Percentiles rank a stretch among this genome's conserved stretches.
Evolutionary conservation across 2,329 filamentous ascomycete species (phyloP).

Genomic region (Xylaria sp.): DNA sequence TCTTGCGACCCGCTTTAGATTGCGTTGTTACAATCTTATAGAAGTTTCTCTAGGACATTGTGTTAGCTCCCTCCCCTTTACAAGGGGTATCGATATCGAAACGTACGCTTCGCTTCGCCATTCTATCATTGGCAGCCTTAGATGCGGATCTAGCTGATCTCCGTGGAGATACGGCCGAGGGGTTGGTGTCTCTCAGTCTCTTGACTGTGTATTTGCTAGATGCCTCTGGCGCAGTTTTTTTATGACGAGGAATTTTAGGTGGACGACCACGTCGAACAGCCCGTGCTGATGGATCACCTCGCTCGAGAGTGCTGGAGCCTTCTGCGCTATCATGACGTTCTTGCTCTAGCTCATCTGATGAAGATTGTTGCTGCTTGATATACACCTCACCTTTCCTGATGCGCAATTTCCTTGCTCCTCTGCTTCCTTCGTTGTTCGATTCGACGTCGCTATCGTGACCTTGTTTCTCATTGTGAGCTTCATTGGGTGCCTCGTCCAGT

Average conservation of each 20-base stretch:
- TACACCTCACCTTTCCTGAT: not conserved
- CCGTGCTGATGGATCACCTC: not conserved
- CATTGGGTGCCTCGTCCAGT: not conserved
- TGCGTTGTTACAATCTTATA: slow-evolving; percentile 11
- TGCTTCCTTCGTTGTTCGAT: not conserved
- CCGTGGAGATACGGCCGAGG: not conserved
- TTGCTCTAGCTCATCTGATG: slow-evolving; percentile 1
- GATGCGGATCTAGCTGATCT: slow-evolving; percentile 38
- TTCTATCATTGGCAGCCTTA: slow-evolving; percentile 31
- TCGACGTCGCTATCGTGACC: not conserved
- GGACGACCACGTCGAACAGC: not conserved
- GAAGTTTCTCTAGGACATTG: slow-evolving; percentile 22
- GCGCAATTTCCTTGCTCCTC: not conserved
- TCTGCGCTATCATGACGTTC: not conserved
- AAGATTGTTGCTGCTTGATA: no score
- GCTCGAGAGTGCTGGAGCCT: not conserved
- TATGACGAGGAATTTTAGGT: not conserved
- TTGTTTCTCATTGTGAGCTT: slow-evolving; percentile 8
- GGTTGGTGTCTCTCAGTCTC: slow-evolving; percentile 15
- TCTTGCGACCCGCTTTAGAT: slow-evolving; percentile 21
- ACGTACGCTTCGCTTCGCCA: slow-evolving; percentile 37
- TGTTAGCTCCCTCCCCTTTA: slow-evolving; percentile 22
- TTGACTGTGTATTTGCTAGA: not conserved
- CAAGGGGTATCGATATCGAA: not conserved
- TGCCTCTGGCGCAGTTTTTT: not conserved